Evolutionary conservation across 306 rosid genomes (phyloP).

Genomic region (Comarum palustre): DNA sequence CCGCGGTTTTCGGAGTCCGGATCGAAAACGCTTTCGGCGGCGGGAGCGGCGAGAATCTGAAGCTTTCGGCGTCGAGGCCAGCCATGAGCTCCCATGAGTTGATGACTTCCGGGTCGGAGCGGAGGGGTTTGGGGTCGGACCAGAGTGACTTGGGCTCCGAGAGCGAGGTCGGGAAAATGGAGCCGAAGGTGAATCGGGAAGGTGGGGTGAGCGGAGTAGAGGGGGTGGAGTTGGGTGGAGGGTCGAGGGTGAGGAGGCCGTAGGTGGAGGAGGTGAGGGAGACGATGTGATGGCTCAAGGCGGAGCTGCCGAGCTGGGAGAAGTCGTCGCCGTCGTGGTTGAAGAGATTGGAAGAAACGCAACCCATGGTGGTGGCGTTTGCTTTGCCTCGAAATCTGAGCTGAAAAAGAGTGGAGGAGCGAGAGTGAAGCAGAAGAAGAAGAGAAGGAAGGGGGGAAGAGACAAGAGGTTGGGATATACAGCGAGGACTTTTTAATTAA

Average conservation of each 20-base stretch:
- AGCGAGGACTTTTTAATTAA: background rate
- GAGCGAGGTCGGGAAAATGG: constrained; percentile 35
- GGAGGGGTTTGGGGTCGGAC: constrained; percentile 44
- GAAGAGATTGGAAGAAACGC: constrained; percentile 75
- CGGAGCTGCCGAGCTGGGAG: constrained; percentile 59
- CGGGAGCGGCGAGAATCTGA: constrained; percentile 56
- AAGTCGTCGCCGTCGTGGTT: constrained; percentile 64
- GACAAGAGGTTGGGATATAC: constrained; percentile 2
- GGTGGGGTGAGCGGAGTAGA: constrained; percentile 41
- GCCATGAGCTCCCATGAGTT: constrained; percentile 98
- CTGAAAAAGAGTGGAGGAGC: background rate
- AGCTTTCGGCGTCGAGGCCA: constrained; percentile 79
- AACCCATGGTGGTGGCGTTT: constrained; percentile 64
- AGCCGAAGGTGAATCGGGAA: constrained; percentile 43
- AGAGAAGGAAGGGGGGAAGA: background rate
- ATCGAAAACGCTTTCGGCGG: constrained; percentile 25
- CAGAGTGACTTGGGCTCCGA: constrained; percentile 36
- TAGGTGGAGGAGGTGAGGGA: constrained; percentile 93
- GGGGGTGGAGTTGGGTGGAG: constrained; percentile 22
- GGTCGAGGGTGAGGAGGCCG: constrained; percentile 84
- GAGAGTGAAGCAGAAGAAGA: background rate
- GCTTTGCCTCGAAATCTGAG: background rate
- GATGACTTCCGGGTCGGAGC: constrained; percentile 56
- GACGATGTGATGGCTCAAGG: constrained; percentile 82
- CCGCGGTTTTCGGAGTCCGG: constrained; percentile 8